These are phyloP conservation scores for Ascodesmis nigricans DNA, from an alignment of 495 filamentous ascomycete genomes.

Conservation along the genomic window DNA sequence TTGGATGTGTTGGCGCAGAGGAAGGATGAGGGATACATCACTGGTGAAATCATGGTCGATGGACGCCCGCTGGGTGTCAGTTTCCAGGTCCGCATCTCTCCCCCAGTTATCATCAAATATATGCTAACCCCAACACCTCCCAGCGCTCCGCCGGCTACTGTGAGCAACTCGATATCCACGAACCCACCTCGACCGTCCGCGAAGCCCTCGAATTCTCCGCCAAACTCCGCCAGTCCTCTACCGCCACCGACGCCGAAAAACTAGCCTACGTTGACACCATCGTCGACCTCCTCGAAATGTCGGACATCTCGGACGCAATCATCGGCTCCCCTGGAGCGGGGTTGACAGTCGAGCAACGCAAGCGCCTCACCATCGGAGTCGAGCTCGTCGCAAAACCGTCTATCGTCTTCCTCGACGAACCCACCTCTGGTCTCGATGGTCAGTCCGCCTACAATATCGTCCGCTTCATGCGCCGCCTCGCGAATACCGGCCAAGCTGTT, in stretches of 20 bases:
- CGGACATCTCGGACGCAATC: constrained; percentile 32
- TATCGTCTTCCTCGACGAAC: constrained; percentile 59
- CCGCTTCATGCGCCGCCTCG: constrained; percentile 58
- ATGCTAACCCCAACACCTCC: no score
- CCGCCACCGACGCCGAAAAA: constrained; percentile 35
- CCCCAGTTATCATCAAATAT: no score
- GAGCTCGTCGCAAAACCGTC: constrained; percentile 70
- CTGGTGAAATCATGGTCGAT: constrained; percentile 29
- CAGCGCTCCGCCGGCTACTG: constrained; percentile 67
- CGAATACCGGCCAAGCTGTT: constrained; percentile 45
- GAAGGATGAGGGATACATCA: constrained; percentile 29
- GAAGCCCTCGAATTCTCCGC: constrained; percentile 49
- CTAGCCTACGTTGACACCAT: constrained; percentile 40
- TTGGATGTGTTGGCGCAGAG: constrained; percentile 32
- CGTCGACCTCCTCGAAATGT: constrained; percentile 35
- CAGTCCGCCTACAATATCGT: constrained; percentile 64
- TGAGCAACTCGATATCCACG: constrained; percentile 72
- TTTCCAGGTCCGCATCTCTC: no score
- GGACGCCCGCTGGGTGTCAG: constrained; percentile 27
- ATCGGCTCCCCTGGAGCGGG: constrained; percentile 6
- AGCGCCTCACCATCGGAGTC: constrained; percentile 66
- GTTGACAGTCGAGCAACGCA: constrained; percentile 34
- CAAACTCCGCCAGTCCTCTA: constrained; percentile 36
- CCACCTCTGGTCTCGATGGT: constrained; percentile 57
- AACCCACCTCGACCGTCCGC: constrained; percentile 39